Conservation (phyloP, 1,284 basidiomycete genomes). For the Mycena citricolor region DNA sequence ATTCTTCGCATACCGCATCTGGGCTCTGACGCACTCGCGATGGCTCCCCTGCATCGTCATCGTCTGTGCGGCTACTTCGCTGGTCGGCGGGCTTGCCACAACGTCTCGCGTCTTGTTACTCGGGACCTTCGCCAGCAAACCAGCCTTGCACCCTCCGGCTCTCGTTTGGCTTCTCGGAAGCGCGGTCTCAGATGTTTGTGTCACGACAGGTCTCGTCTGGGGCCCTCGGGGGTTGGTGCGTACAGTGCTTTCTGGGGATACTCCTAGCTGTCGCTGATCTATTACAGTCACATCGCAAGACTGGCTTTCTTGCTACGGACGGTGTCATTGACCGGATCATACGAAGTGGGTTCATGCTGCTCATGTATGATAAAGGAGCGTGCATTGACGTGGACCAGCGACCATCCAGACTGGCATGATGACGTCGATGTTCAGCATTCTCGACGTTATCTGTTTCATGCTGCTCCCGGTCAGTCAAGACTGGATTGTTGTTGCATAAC, state of each 20-base stretch:
- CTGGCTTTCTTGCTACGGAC: slow-evolving; percentile 44
- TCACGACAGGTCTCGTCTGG: slow-evolving; percentile 46
- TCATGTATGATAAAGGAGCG: background rate
- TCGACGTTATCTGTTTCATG: slow-evolving; percentile 48
- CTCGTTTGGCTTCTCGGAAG: slow-evolving; percentile 50
- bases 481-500: too few relatives aligned
- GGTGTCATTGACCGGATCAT: slow-evolving; percentile 46
- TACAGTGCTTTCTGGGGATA: background rate
- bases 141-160: slow-evolving; percentile 41
- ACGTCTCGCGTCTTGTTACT: slow-evolving; percentile 21
- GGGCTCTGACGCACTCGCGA: slow-evolving; percentile 39
- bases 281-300: slow-evolving; percentile 40
- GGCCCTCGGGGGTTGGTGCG: too few relatives aligned
- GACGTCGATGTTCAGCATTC: slow-evolving; percentile 44
- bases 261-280: slow-evolving; percentile 36
- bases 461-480: slow-evolving; percentile 28
- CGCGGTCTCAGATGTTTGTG: slow-evolving; percentile 45
- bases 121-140: slow-evolving; percentile 39
- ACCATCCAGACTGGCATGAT: slow-evolving; percentile 49
- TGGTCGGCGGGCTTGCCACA: background rate
- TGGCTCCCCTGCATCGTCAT: slow-evolving; percentile 38
- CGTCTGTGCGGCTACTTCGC: slow-evolving; percentile 37
- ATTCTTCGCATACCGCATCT: slow-evolving; percentile 54
- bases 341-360: slow-evolving; percentile 31
- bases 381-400: slow-evolving; percentile 29